Evolutionary conservation across 2,329 filamentous ascomycete genomes (phyloP).

Genomic region (Arthrinium puccinioides): DNA sequence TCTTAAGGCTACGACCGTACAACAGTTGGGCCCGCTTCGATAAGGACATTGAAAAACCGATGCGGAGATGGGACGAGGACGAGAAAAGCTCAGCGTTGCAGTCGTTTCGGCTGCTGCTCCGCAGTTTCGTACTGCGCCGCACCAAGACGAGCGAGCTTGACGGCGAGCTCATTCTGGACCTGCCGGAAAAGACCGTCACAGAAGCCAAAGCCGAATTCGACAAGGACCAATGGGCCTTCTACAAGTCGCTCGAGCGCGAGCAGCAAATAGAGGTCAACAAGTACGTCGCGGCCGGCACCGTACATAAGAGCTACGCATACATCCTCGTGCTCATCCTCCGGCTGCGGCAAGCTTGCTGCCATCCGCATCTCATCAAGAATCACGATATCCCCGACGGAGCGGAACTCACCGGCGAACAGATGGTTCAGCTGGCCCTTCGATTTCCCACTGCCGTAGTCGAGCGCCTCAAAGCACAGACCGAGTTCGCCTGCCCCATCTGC

Average conservation of each 20-base stretch:
- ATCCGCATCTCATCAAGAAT: conserved; percentile 61
- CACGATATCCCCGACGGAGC: conserved; percentile 20
- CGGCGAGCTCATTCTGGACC: conserved; percentile 65
- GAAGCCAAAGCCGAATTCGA: conserved; percentile 57
- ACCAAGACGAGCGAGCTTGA: conserved; percentile 77
- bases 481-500: conserved; percentile 18
- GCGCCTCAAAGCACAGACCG: conserved; percentile 9
- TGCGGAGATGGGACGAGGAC: conserved; percentile 38
- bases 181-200: conserved; percentile 59
- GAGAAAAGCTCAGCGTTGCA: conserved; percentile 50
- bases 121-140: conserved; percentile 74
- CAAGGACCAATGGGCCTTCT: conserved; percentile 59
- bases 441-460: conserved; percentile 10
- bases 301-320: conserved; percentile 69
- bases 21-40: conserved; percentile 58
- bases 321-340: conserved; percentile 74
- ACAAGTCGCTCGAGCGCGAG: conserved; percentile 43
- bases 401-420: conserved; percentile 16
- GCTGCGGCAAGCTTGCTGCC: conserved; percentile 75
- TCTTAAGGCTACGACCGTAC: conserved; percentile 73
- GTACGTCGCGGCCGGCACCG: conserved; percentile 18
- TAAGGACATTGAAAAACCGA: conserved; percentile 25
- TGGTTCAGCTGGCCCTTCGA: conserved; percentile 16
- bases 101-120: conserved; percentile 68
- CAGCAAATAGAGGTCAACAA: conserved; percentile 17